Base-by-base conservation (phyloP, 768 basidiomycete genomes). In the Auriscalpium microsporum region DNA sequence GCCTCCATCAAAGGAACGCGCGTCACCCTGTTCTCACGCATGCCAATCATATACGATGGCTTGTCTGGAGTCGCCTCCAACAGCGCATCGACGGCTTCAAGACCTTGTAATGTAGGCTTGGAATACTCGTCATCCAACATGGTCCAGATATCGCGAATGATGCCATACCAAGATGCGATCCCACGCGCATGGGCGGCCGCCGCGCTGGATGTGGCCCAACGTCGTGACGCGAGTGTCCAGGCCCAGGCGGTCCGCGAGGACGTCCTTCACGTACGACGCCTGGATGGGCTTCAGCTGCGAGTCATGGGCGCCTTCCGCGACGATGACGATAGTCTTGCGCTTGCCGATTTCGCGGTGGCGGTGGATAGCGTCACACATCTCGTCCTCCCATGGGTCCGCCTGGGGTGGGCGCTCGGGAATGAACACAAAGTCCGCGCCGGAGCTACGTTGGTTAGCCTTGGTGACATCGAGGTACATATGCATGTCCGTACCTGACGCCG, bases 251-350 rank as follows among this genome's bases (percentile, higher is more conserved):
- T 96, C 84, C 1, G 87, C 75, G 10, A 98, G 81, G 38, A 99
- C 82, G 19, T 90, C 79, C 72, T 94, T 98, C 71, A 99, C 84
- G 65, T 94, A 83, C 34, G 91, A 90, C 16, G 93, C 86, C 45
- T 78, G 84, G 67, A 99, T 97, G n/a, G 93, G 93, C 33, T 95
- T 84, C 47, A 98, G 80, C 63, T 88, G 76, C 49, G 77, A 73
- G 68, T 98, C 95, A 48, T 88, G 83, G 10, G 96, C 95, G 21
- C 96, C 96, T 72, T 99, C 96, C 1, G 96, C 95, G 44, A 98
- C 87, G 60, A 99, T 96, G 56, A 99, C 93, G 61, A 99, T 96
- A 1, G 95, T 98, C 74, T 95, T 97, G 63, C 96, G 86, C 74
- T 98, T 98, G 37, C 96, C 96, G 21, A 87, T 73, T 60, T 80